Evolutionary conservation across 2,329 filamentous ascomycete genomes (phyloP).

Genomic region (Alternaria longipes): DNA sequence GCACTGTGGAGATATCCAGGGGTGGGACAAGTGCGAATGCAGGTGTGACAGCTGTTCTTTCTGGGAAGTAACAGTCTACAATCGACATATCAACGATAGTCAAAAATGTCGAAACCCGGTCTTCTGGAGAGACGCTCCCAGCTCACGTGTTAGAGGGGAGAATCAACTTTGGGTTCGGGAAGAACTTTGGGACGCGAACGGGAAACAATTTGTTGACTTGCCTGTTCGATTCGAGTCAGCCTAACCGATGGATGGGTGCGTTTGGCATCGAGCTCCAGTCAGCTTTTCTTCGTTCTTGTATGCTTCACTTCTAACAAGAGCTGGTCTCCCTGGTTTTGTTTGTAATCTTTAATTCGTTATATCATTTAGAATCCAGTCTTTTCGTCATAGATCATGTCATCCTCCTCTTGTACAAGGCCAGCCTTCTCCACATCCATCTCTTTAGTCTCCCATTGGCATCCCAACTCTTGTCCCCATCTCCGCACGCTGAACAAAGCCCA

Average conservation of each 20-base stretch:
- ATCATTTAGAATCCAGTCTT: slow-evolving; percentile 21
- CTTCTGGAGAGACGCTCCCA: slow-evolving; percentile 35
- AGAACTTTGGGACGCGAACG: slow-evolving; percentile 21
- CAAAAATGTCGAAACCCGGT: slow-evolving; percentile 30
- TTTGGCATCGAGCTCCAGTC: background rate
- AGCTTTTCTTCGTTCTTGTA: background rate
- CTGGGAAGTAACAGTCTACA: slow-evolving; percentile 40
- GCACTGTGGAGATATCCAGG: slow-evolving; percentile 45
- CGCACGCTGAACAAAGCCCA: slow-evolving; percentile 42
- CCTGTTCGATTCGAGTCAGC: slow-evolving; percentile 26
- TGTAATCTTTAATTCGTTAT: slow-evolving; percentile 14
- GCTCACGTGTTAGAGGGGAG: no score
- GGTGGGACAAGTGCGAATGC: slow-evolving; percentile 39
- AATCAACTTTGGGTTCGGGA: slow-evolving; percentile 39
- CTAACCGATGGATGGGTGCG: background rate
- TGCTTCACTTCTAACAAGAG: background rate
- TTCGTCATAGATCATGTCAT: slow-evolving; percentile 5
- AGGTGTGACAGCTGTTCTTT: slow-evolving; percentile 44
- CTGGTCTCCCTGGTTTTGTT: background rate
- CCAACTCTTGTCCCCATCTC: slow-evolving; percentile 35
- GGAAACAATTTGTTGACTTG: slow-evolving; percentile 24
- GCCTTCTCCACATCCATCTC: slow-evolving; percentile 28
- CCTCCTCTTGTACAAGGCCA: slow-evolving; percentile 7
- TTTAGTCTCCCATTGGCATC: slow-evolving; percentile 4
- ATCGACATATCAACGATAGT: slow-evolving; percentile 42